Percentiles rank a stretch among this genome's conserved stretches.
phyloP scores from a whole-genome alignment of 176 grass and related monocot species.

The Puya raimondii region DNA sequence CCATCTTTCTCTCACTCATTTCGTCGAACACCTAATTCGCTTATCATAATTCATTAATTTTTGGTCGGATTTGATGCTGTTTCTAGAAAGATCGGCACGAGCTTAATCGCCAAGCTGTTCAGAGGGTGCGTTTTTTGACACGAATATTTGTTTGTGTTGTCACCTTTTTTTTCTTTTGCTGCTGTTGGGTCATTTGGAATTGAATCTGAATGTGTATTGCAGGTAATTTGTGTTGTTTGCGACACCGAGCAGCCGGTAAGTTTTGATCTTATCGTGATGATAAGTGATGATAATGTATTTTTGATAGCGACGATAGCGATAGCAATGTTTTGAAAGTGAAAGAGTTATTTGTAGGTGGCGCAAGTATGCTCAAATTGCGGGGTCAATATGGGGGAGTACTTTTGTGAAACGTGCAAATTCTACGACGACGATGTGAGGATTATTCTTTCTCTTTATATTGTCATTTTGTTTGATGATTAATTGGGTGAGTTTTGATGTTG shows the following conservation, averaged over 20 bases:
- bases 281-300: not conserved
- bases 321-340: not conserved
- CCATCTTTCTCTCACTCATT: not conserved
- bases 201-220: not conserved
- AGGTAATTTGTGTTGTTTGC: slow-evolving; percentile 76
- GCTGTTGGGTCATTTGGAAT: not conserved
- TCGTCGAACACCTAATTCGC: not conserved
- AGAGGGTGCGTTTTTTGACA: slow-evolving; percentile 29
- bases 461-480: slow-evolving; percentile 8
- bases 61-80: not conserved
- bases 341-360: slow-evolving; percentile 23
- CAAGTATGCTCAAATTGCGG: slow-evolving; percentile 74
- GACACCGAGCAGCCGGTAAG: slow-evolving; percentile 77
- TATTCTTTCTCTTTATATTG: not conserved
- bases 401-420: slow-evolving; percentile 68
- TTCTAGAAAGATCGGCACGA: slow-evolving; percentile 73
- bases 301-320: not conserved
- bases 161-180: not conserved
- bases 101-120: slow-evolving; percentile 47
- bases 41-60: not conserved
- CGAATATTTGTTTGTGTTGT: not conserved
- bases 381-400: slow-evolving; percentile 82
- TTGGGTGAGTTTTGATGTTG: not conserved
- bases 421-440: slow-evolving; percentile 65
- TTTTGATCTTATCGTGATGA: not conserved